phyloP scores from a whole-genome alignment of 768 basidiomycete species.

The Amanita subjunquillea region DNA sequence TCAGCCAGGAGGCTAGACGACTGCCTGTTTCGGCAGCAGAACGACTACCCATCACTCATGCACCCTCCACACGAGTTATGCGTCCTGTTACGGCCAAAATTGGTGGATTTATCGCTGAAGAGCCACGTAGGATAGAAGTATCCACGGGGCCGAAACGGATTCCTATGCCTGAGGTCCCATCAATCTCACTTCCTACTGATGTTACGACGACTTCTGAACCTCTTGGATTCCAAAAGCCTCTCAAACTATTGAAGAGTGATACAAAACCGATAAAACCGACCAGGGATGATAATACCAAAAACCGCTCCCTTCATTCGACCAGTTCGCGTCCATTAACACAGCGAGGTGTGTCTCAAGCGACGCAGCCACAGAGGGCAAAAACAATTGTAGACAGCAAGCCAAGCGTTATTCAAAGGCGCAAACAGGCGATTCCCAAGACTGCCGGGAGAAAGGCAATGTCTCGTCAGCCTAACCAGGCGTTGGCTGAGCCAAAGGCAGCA shows the following conservation, averaged over 20 bases:
- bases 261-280: not conserved
- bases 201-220: not conserved
- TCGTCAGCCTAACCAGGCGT: not conserved
- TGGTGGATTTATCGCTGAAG: not conserved
- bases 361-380: conserved; percentile 17
- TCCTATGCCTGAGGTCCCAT: conserved; percentile 10
- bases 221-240: not conserved
- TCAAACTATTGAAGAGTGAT: not conserved
- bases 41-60: not conserved
- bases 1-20: conserved; percentile 1
- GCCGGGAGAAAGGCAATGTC: not conserved
- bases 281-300: not conserved
- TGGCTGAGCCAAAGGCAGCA: not conserved
- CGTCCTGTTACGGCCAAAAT: not conserved
- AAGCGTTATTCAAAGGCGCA: not conserved
- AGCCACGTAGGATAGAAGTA: conserved; percentile 1
- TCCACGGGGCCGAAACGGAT: conserved; percentile 18
- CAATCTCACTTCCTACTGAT: not conserved
- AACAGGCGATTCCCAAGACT: not conserved
- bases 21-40: not conserved
- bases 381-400: not conserved
- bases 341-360: conserved; percentile 15
- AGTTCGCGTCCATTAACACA: not conserved
- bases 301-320: not conserved
- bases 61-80: not conserved